Base-by-base conservation (phyloP, 306 rosid genomes). In the Canavalia ensiformis region DNA sequence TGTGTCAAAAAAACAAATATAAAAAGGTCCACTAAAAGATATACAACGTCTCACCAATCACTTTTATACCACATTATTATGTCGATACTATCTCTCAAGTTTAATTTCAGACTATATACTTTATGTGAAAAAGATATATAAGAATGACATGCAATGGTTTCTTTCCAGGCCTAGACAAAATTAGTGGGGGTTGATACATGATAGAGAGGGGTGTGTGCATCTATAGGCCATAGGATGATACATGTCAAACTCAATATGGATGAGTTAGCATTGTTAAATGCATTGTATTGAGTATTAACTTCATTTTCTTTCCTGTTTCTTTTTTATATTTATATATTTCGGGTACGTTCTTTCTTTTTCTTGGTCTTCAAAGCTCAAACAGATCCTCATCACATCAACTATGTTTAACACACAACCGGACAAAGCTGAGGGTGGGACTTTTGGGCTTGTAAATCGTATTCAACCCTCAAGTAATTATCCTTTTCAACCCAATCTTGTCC, bases 121-220 rank as follows among this genome's bases (percentile, higher is more conserved):
- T 79, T 84, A 75, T 75, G 25, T 56, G 44, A 49, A 55, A 79
- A 74, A 74, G 68, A 51, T 60, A 8, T 8, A 62, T 35, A 64
- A 55, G 45, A 83, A 80, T 85, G 57, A 82, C 75, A 78, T 35
- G 72, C 78, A 83, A 18, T 66, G 63, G 72, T 87, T 33, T 69
- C 74, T 50, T 78, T 68, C 71, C 31, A 75, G 72, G 77, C 77
- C 84, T 68, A 64, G 85, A 80, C 82, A 72, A 50, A 41, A 73
- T 70, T 81, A 82, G 89, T 78, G 87, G 92, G 68, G 58, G 50
- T 64, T 80, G 81, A 78, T 84, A 58, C 67, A 68, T 82, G 80
- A 78, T 81, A 68, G 44, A 18, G 71, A 63, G 63, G 65, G 74
- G 77, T 47, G 73, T 74, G 69, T 77, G 68, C 80, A 64, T 8